Base-by-base conservation (phyloP, 495 filamentous ascomycete species). In the Xylaria acuta region DNA sequence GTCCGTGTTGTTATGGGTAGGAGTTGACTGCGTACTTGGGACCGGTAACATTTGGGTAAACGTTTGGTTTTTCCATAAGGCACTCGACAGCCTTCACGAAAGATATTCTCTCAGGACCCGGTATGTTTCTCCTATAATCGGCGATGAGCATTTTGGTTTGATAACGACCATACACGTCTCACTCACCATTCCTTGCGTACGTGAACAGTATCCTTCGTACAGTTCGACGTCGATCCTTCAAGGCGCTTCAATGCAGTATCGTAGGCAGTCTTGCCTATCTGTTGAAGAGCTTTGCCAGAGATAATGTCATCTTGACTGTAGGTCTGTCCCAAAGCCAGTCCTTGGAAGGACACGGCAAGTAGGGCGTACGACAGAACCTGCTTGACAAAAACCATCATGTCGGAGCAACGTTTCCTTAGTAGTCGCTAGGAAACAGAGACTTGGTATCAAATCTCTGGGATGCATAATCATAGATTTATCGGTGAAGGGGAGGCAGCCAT, bases 111-210 rank as follows among this genome's bases (percentile, higher is more conserved):
- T 86, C 82, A 11, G 75, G 32, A 0, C 75, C 64, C 11, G 82
- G 77, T 69, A 86, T 81, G 53, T 78, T 80, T 68, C 81, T 77
- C 84, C 84, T 85, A 58, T 25, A 2, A 36, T 3, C 5, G 1
- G 20, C 68, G 12, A 11, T 59, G 11, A 70, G 65, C 22, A 72
- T 18, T 27, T 54, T 71, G 66, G 74, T n/a, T 12, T 27, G 30
- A 67, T 25, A 71, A 62, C 9, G 2, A 40, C 5, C 5, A 20
- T 25, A 43, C 34, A 60, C 30, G n/a, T 9, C 25, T 20, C 38
- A 25, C 34, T 20, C 72, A 84, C 84, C 84, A 86, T 81, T 86
- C 84, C 72, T 82, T 83, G 56, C 84, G 76, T 36, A 85, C 75
- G 53, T 78, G 76, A 59, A 82, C 76, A 64, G 81, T 85, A 45